Conservation (phyloP, 495 filamentous ascomycete genomes). For the Pseudoneurospora amorphoporcata region DNA sequence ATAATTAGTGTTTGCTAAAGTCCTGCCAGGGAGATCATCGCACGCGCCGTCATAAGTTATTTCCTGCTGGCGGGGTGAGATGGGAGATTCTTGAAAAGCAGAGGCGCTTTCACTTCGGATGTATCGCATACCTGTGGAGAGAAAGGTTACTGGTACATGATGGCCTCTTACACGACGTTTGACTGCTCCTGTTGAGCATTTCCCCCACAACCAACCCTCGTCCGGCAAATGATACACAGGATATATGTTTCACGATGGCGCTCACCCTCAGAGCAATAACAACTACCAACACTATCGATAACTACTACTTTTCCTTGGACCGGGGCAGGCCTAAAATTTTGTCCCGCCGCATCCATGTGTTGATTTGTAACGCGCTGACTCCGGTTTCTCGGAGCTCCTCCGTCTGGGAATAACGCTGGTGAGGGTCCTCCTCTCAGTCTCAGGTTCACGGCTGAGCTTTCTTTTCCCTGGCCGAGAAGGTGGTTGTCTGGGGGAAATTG, state of each 20-base stretch:
- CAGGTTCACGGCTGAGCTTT: background rate
- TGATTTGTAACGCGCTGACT: background rate
- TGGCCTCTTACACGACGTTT: background rate
- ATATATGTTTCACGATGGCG: background rate
- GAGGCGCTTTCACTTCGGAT: background rate
- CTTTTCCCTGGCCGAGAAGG: background rate
- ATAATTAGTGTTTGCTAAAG: background rate
- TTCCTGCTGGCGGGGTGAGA: background rate
- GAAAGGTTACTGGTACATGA: background rate
- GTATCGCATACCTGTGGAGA: background rate
- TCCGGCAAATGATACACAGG: background rate
- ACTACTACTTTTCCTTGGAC: background rate
- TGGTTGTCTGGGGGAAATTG: background rate
- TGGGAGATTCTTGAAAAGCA: background rate
- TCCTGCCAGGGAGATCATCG: background rate
- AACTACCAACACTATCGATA: background rate
- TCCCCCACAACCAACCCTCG: background rate
- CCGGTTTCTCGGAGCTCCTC: background rate
- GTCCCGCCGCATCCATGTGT: background rate
- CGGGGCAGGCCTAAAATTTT: background rate
- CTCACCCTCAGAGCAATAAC: background rate
- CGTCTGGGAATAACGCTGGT: background rate
- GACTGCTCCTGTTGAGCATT: background rate
- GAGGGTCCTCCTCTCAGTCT: background rate
- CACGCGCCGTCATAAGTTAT: background rate